Percentiles rank a stretch among this genome's conserved stretches.
Conservation (phyloP, 495 filamentous ascomycete species). For the Aspergillus cavernicola region DNA sequence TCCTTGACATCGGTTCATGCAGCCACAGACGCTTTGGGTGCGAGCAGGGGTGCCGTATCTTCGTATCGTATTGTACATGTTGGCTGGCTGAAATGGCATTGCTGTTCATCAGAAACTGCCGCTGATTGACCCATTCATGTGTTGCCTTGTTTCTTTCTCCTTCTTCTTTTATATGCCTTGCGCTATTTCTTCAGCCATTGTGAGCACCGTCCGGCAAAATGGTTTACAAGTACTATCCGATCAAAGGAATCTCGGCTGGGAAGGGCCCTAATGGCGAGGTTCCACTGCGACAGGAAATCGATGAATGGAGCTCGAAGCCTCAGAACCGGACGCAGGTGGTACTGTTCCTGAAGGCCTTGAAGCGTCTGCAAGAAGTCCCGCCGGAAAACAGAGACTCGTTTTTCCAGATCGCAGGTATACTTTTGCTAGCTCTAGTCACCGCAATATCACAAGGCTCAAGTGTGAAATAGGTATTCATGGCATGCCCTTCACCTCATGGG, state of each 20-base stretch:
- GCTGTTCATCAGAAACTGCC: background rate
- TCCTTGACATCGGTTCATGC: background rate
- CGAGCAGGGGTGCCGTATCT: background rate
- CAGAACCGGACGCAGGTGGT: background rate
- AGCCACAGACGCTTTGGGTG: background rate
- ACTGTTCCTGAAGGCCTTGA: background rate
- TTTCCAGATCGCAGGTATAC: background rate
- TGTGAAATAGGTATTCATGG: background rate
- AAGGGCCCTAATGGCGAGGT: background rate
- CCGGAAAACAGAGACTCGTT: background rate
- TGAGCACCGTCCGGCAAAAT: background rate
- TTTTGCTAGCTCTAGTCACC: background rate
- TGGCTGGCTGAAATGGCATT: background rate
- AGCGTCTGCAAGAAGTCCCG: background rate
- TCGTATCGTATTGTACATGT: background rate
- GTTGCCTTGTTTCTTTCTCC: too few relatives aligned
- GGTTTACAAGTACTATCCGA: slow-evolving; percentile 2
- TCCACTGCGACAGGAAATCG: slow-evolving; percentile 1
- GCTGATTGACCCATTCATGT: too few relatives aligned
- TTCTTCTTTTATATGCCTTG: background rate
- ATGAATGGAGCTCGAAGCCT: background rate
- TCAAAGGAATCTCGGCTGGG: background rate
- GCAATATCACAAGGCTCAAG: background rate
- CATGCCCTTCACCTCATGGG: background rate
- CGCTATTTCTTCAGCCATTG: background rate